phyloP scores from a whole-genome alignment of 225 moss, liverwort and hornwort species.

The Bryoerythrophyllum caledonicum region DNA sequence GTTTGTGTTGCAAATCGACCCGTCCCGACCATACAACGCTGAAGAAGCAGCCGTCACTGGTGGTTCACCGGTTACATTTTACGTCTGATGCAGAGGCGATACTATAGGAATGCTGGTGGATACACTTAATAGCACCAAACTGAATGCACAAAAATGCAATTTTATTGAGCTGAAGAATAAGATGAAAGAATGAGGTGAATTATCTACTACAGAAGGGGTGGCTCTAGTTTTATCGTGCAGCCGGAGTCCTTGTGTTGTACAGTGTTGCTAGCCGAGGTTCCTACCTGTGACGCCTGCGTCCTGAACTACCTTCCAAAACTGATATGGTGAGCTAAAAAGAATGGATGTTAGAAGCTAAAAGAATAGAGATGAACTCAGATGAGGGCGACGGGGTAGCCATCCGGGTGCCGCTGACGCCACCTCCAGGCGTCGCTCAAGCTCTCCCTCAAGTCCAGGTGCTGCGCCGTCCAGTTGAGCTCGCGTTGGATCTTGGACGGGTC shows the following conservation, averaged over 20 bases:
- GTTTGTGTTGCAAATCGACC: no score
- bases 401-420: constrained; percentile 71
- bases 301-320: no score
- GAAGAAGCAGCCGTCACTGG: neutral
- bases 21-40: neutral
- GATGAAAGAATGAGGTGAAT: constrained; percentile 26
- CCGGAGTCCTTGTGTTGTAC: neutral
- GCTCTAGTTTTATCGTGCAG: neutral
- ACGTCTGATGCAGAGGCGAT: no score
- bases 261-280: constrained; percentile 16
- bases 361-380: neutral
- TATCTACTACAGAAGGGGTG: constrained; percentile 2
- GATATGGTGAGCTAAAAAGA: constrained; percentile 28
- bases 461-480: constrained; percentile 75
- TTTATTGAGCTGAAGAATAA: constrained; percentile 25
- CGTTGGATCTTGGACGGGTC: constrained; percentile 71
- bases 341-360: constrained; percentile 10
- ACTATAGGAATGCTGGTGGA: no score
- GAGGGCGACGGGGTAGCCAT: constrained; percentile 60
- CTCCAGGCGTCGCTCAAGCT: constrained; percentile 87
- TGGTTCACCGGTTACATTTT: no score
- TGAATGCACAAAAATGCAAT: neutral
- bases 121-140: no score
- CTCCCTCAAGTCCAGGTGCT: constrained; percentile 67
- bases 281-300: constrained; percentile 11